Conservation (phyloP, 345 rosid genomes). For the Pistacia integerrima region DNA sequence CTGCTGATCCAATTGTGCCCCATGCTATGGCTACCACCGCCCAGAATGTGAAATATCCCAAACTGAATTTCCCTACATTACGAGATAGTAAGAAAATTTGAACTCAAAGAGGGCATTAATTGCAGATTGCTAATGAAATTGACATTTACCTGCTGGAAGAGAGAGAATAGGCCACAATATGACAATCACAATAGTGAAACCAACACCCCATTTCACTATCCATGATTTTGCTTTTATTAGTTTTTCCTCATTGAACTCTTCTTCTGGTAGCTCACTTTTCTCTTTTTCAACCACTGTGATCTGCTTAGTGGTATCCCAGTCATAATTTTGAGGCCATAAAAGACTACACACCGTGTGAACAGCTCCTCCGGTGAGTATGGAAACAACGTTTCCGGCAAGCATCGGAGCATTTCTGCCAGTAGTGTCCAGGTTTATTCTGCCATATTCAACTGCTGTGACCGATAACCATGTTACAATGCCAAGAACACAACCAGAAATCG, state of each 20-base stretch:
- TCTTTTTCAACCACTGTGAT: conserved; percentile 82
- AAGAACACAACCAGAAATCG: conserved; percentile 62
- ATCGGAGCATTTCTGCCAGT: conserved; percentile 84
- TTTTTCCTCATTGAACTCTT: conserved; percentile 78
- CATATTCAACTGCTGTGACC: conserved; percentile 64
- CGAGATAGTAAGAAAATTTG: too few species aligned
- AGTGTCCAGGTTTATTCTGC: conserved; percentile 65
- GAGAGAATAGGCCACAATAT: conserved; percentile 78
- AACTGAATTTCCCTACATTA: conserved; percentile 59
- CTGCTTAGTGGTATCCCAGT: conserved; percentile 81
- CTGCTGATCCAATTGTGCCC: conserved; percentile 79
- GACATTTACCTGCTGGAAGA: conserved; percentile 70
- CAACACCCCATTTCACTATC: conserved; percentile 87
- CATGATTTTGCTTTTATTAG: conserved; percentile 68
- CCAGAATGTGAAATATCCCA: conserved; percentile 91
- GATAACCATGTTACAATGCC: conserved; percentile 80
- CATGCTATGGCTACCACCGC: conserved; percentile 78
- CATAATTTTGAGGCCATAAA: conserved; percentile 70
- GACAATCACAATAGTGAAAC: conserved; percentile 68
- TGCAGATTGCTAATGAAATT: not conserved
- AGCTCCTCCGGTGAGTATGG: conserved; percentile 72
- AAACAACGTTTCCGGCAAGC: conserved; percentile 88
- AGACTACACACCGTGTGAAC: conserved; percentile 72
- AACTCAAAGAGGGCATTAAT: too few species aligned
- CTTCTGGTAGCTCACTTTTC: conserved; percentile 46